These are phyloP conservation scores for Cyclotella baltica DNA, from an alignment of 108 stramenopile genomes.

Conservation along the genomic window DNA sequence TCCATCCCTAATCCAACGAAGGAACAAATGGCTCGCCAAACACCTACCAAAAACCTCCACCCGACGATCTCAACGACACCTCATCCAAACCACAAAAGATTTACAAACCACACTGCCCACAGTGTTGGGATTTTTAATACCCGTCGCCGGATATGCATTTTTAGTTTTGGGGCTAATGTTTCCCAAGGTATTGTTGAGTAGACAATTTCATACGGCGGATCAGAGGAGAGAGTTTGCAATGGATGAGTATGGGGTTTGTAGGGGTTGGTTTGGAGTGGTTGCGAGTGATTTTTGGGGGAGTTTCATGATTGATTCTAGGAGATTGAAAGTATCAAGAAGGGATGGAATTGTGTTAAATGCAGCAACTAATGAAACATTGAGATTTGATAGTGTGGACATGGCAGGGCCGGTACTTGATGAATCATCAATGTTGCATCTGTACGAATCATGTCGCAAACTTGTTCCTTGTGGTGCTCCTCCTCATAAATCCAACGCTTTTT, in stretches of 20 bases:
- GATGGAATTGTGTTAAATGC: background rate
- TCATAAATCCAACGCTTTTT: background rate
- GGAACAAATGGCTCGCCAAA: background rate
- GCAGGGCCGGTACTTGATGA: conserved; percentile 35
- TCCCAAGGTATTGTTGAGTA: conserved; percentile 40
- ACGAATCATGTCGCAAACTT: conserved; percentile 12
- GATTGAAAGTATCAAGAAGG: background rate
- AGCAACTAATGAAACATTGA: background rate
- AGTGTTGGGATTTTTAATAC: conserved; percentile 35
- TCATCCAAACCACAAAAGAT: conserved; percentile 21
- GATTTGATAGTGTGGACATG: conserved; percentile 16
- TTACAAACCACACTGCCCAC: conserved; percentile 40
- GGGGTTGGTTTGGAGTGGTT: conserved; percentile 23
- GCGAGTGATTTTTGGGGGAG: conserved; percentile 45
- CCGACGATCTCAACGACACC: conserved; percentile 16
- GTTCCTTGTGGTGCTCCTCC: background rate
- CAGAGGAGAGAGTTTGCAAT: conserved; percentile 36
- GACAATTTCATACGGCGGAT: conserved; percentile 41
- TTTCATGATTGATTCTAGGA: conserved; percentile 15
- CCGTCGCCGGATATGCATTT: conserved; percentile 33
- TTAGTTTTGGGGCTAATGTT: conserved; percentile 39
- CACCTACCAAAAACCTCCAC: background rate
- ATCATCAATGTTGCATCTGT: conserved; percentile 25
- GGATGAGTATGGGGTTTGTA: conserved; percentile 29
- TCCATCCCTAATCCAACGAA: background rate